These are phyloP conservation scores for Ustilago shanxiensis DNA, from an alignment of 1,284 basidiomycete species.

Conservation along the genomic window DNA sequence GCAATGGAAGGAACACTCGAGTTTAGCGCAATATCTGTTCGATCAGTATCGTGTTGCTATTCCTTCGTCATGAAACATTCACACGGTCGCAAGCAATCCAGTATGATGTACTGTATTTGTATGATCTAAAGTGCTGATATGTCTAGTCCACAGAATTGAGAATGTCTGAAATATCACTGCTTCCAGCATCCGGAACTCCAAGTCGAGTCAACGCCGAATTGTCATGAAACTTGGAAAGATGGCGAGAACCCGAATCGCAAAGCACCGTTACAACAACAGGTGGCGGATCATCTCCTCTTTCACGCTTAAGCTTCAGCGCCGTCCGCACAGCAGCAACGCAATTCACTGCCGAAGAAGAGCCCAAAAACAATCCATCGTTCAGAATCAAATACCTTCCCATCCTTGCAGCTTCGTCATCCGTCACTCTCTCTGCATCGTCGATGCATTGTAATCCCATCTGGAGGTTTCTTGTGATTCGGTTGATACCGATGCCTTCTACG, in stretches of 20 bases:
- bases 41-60: conserved; percentile 16
- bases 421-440: conserved; percentile 63
- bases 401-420: conserved; percentile 65
- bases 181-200: conserved; percentile 46
- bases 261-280: conserved; percentile 67
- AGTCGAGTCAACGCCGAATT: conserved; percentile 54
- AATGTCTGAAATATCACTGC: conserved; percentile 64
- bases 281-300: conserved; percentile 33
- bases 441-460: conserved; percentile 62
- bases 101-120: neutral
- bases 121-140: neutral
- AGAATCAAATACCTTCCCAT: conserved; percentile 65
- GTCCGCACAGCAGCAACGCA: conserved; percentile 82
- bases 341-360: conserved; percentile 96
- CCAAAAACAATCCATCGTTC: conserved; percentile 90
- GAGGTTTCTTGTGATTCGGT: conserved; percentile 65
- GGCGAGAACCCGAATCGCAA: conserved; percentile 65
- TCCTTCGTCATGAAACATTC: neutral
- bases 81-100: neutral
- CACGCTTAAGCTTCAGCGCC: conserved; percentile 59
- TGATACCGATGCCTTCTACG: conserved; percentile 78
- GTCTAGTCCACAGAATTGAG: conserved; percentile 21
- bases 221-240: conserved; percentile 68
- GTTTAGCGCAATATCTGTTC: conserved; percentile 24
- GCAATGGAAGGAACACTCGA: conserved; percentile 43